These are phyloP conservation scores for Simplicillium aogashimaense DNA, from an alignment of 2,329 filamentous ascomycete genomes.

Conservation along the genomic window DNA sequence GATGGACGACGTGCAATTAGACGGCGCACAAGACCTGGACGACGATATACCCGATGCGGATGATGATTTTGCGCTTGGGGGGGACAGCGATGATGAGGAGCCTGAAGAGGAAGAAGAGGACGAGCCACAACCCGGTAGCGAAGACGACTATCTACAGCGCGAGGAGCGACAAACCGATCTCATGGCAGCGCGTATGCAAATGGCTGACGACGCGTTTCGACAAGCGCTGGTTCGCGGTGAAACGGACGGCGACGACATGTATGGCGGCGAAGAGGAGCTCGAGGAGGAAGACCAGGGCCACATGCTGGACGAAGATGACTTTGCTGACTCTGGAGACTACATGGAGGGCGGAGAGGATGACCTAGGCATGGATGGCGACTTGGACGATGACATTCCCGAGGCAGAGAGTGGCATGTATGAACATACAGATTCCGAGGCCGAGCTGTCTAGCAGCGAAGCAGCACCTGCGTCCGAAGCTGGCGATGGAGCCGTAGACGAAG, in stretches of 20 bases:
- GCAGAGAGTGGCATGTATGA: slow-evolving; percentile 58
- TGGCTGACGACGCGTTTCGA: slow-evolving; percentile 52
- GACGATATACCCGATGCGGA: slow-evolving; percentile 65
- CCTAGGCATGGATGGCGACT: slow-evolving; percentile 43
- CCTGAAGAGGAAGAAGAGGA: slow-evolving; percentile 30
- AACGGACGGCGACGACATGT: slow-evolving; percentile 36
- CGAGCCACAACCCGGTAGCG: slow-evolving; percentile 28
- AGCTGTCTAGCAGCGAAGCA: slow-evolving; percentile 39
- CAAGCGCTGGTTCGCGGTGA: slow-evolving; percentile 45
- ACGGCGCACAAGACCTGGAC: slow-evolving; percentile 52
- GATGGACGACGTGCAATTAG: slow-evolving; percentile 47
- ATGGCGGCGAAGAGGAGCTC: slow-evolving; percentile 41
- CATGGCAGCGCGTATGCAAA: slow-evolving; percentile 39
- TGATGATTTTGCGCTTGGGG: slow-evolving; percentile 40
- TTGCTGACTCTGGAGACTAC: slow-evolving; percentile 25
- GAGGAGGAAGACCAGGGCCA: slow-evolving; percentile 47
- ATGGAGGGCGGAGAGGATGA: slow-evolving; percentile 12
- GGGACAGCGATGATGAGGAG: slow-evolving; percentile 29
- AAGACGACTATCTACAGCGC: slow-evolving; percentile 27
- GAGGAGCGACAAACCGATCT: slow-evolving; percentile 38
- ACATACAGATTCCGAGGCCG: slow-evolving; percentile 67
- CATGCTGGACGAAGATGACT: slow-evolving; percentile 54
- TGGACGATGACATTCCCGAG: slow-evolving; percentile 63
- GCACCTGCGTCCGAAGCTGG: slow-evolving; percentile 3
- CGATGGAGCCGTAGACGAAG: slow-evolving; percentile 10